phyloP scores from a whole-genome alignment of 352 stramenopile species.

The Globisporangium middletonii region DNA sequence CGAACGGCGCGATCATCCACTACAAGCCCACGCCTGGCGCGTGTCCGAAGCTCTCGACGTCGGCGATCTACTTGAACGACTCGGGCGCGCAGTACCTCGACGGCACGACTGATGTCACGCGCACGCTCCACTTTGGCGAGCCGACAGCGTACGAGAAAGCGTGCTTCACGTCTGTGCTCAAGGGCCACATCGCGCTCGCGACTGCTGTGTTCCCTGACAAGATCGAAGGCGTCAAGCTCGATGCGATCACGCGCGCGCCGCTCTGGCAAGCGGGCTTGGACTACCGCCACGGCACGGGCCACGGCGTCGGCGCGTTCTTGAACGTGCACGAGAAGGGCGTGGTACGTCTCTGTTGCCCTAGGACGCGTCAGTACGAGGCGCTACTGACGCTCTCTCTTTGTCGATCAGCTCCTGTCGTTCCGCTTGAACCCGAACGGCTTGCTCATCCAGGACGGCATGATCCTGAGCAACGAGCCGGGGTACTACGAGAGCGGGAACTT shows the following conservation, averaged over 20 bases:
- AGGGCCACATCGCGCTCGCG: constrained; percentile 96
- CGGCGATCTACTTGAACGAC: constrained; percentile 97
- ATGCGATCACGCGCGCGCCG: constrained; percentile 93
- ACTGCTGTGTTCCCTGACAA: constrained; percentile 84
- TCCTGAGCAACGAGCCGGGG: constrained; percentile 97
- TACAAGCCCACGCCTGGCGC: constrained; percentile 83
- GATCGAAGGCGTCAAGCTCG: constrained; percentile 93
- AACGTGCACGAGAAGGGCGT: constrained; percentile 96
- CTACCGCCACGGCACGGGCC: constrained; percentile 97
- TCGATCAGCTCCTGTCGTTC: constrained; percentile 70
- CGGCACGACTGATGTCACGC: constrained; percentile 98
- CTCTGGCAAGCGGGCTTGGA: constrained; percentile 95
- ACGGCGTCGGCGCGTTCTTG: constrained; percentile 95
- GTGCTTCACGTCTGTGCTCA: constrained; percentile 96
- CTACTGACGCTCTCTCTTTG: not conserved
- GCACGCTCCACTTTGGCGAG: constrained; percentile 96
- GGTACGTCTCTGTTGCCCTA: constrained; percentile 14
- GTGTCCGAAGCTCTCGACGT: constrained; percentile 85
- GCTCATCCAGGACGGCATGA: constrained; percentile 93
- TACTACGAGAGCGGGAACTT: constrained; percentile 98
- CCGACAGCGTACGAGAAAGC: constrained; percentile 91
- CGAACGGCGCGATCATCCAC: constrained; percentile 97
- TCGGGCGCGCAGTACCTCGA: constrained; percentile 98
- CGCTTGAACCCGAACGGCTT: constrained; percentile 74
- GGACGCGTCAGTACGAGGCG: too few species aligned